Percentiles rank a stretch among this genome's conserved stretches.
Evolutionary conservation across 495 filamentous ascomycete genomes (phyloP).

Genomic region (Neurospora sublineolata): DNA sequence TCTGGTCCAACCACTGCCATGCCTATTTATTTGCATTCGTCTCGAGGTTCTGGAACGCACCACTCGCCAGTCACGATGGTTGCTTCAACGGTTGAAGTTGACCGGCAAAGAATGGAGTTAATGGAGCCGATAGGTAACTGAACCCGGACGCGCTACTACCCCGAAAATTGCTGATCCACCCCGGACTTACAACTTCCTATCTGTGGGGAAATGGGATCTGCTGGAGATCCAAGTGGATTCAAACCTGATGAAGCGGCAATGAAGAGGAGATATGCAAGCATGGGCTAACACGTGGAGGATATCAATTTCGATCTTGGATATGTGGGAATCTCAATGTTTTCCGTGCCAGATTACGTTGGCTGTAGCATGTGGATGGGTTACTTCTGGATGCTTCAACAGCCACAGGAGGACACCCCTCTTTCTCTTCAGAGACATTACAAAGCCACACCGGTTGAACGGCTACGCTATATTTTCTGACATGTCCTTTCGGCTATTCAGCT

Average conservation of each 20-base stretch:
- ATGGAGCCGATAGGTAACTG: not conserved
- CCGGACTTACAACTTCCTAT: not conserved
- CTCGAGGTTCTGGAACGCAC: not conserved
- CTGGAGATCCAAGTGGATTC: not conserved
- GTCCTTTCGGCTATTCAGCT: not conserved
- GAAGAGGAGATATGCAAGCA: not conserved
- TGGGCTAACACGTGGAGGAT: not conserved
- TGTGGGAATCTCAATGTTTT: not conserved
- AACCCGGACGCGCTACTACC: not conserved
- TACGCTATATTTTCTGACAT: not conserved
- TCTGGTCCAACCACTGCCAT: not conserved
- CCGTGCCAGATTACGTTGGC: not conserved
- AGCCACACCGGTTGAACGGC: not conserved
- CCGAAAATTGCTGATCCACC: not conserved
- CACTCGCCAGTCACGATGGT: not conserved
- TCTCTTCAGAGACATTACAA: not conserved
- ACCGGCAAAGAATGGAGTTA: not conserved
- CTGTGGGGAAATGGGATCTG: not conserved
- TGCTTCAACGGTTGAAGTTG: not conserved
- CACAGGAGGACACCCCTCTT: conserved; percentile 16
- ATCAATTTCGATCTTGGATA: not conserved
- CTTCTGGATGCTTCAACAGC: conserved; percentile 28
- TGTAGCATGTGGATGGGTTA: not conserved
- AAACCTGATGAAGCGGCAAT: not conserved
- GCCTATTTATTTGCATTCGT: not conserved